These are phyloP conservation scores for Monilinia aucupariae DNA, from an alignment of 2,329 filamentous ascomycete genomes.

Conservation along the genomic window DNA sequence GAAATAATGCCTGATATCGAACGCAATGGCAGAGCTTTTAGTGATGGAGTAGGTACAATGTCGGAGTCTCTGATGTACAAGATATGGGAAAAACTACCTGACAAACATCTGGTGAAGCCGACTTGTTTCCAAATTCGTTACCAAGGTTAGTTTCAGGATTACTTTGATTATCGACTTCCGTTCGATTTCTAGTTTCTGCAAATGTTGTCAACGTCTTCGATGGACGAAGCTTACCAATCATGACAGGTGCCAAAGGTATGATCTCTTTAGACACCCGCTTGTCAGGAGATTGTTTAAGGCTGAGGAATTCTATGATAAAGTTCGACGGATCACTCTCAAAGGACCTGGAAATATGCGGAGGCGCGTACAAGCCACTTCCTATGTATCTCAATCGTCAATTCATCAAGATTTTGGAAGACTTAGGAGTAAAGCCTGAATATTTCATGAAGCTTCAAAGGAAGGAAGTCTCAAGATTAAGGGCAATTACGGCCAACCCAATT, in stretches of 20 bases:
- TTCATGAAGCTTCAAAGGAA: slow-evolving; percentile 60
- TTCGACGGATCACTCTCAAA: slow-evolving; percentile 52
- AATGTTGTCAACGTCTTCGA: too few relatives aligned
- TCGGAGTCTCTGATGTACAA: slow-evolving; percentile 53
- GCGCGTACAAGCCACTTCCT: slow-evolving; percentile 59
- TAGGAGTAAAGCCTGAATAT: slow-evolving; percentile 51
- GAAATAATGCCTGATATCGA: slow-evolving; percentile 48
- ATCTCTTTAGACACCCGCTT: slow-evolving; percentile 62
- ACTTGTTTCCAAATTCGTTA: slow-evolving; percentile 72
- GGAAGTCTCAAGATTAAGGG: slow-evolving; percentile 56
- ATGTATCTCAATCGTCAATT: slow-evolving; percentile 72
- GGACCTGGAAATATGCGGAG: slow-evolving; percentile 67
- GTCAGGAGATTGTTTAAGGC: slow-evolving; percentile 49
- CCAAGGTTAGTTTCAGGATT: slow-evolving; percentile 42
- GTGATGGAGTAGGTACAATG: slow-evolving; percentile 73
- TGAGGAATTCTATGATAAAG: slow-evolving; percentile 76
- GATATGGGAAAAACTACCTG: slow-evolving; percentile 53
- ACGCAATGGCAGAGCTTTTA: slow-evolving; percentile 57
- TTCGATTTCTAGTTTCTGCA: background rate
- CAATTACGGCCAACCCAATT: slow-evolving; percentile 50
- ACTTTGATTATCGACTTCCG: background rate
- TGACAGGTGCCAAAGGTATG: slow-evolving; percentile 67
- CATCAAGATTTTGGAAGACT: slow-evolving; percentile 82
- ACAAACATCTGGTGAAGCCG: slow-evolving; percentile 43
- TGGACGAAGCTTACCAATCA: background rate